phyloP scores from a whole-genome alignment of 345 rosid species.

The Iberis pinnata region DNA sequence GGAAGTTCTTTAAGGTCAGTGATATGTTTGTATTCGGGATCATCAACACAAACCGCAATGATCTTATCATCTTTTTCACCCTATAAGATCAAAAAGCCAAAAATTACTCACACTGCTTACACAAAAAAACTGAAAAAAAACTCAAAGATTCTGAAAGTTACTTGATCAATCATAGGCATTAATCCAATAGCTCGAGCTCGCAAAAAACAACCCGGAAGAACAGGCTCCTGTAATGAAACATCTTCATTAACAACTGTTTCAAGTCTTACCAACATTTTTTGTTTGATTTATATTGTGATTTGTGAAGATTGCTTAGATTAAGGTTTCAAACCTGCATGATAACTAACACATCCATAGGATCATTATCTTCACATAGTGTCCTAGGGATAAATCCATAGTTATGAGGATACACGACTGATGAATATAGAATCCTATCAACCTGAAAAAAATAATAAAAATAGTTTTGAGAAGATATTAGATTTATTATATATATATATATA shows the following conservation, averaged over 20 bases:
- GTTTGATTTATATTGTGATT: no score
- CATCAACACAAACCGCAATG: slow-evolving; percentile 96
- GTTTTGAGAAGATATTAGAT: no score
- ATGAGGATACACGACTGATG: slow-evolving; percentile 96
- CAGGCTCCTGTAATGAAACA: slow-evolving; percentile 60
- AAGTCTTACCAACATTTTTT: no score
- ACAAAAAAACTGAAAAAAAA: no score
- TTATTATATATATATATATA: no score
- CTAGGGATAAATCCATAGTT: slow-evolving; percentile 98
- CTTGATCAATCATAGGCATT: slow-evolving; percentile 99
- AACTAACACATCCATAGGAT: slow-evolving; percentile 85
- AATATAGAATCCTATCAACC: slow-evolving; percentile 86
- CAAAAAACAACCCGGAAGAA: slow-evolving; percentile 88
- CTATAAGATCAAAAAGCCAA: slow-evolving; percentile 27
- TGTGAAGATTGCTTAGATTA: no score
- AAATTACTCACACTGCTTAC: no score
- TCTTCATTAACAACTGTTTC: no score
- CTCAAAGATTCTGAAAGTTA: neutral
- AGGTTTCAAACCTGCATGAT: slow-evolving; percentile 70
- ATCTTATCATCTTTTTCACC: slow-evolving; percentile 98
- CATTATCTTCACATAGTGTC: slow-evolving; percentile 91
- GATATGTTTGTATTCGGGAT: slow-evolving; percentile 87
- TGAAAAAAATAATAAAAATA: slow-evolving; percentile 14
- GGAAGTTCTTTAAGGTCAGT: slow-evolving; percentile 83
- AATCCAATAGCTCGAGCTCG: slow-evolving; percentile 95